Evolutionary conservation across 208 protist species (phyloP).

Genomic region (Leishmania turanica): DNA sequence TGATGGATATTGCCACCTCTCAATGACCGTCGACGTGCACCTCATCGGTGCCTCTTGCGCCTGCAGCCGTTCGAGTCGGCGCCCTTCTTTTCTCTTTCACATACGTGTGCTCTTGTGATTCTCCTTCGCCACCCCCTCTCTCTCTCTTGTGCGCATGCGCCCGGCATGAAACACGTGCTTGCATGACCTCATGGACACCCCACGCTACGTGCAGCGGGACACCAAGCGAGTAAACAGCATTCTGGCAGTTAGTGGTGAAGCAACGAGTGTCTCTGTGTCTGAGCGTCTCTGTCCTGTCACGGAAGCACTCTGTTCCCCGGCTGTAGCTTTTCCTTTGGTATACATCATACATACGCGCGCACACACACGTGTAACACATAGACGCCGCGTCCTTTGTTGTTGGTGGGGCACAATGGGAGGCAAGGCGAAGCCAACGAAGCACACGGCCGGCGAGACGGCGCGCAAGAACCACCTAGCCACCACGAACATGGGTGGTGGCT

Average conservation of each 20-base stretch:
- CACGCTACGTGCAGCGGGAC: neutral
- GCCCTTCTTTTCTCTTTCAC: neutral
- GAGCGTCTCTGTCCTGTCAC: neutral
- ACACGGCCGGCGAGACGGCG: conserved; percentile 67
- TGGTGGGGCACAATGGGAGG: conserved; percentile 51
- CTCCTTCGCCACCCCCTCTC: neutral
- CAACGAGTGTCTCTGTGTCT: neutral
- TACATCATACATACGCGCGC: neutral
- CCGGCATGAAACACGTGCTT: neutral
- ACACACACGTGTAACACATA: neutral
- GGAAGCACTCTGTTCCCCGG: neutral
- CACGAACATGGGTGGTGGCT: conserved; percentile 72
- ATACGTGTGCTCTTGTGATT: neutral
- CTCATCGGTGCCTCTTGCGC: neutral
- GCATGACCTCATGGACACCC: neutral
- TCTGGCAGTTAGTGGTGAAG: neutral
- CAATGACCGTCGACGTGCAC: neutral
- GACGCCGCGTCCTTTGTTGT: neutral
- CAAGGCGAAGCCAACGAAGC: conserved; percentile 84
- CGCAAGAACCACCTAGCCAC: conserved; percentile 71
- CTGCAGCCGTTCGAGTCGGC: neutral
- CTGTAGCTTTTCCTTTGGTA: neutral
- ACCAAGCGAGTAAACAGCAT: neutral
- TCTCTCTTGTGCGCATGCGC: neutral
- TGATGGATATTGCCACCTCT: neutral